These are phyloP conservation scores for Ophiocytium majus DNA, from an alignment of 352 stramenopile genomes.

Conservation along the genomic window DNA sequence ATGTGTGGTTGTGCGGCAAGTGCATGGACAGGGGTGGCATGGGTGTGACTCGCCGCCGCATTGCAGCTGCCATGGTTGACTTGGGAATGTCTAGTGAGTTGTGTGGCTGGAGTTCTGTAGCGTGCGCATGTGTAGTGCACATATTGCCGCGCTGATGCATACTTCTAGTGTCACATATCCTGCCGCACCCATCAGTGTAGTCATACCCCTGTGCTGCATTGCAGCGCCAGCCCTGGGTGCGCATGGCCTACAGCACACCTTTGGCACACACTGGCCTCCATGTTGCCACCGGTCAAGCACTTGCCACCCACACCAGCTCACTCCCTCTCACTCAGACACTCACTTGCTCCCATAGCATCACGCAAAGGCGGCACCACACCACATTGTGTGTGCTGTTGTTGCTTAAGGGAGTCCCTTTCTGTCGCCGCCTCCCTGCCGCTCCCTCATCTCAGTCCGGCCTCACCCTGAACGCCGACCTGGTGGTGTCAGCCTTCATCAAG, in stretches of 20 bases:
- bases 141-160: no score
- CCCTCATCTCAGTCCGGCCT: constrained; percentile 28
- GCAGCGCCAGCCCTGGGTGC: background rate
- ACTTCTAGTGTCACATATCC: no score
- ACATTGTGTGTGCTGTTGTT: no score
- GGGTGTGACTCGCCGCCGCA: background rate
- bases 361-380: no score
- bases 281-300: background rate
- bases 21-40: background rate
- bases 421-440: background rate
- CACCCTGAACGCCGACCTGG: constrained; percentile 54
- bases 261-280: background rate
- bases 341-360: background rate
- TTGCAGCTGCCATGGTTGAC: background rate
- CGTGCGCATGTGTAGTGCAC: no score
- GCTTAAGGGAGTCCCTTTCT: no score
- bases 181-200: no score
- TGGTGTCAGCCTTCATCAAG: constrained; percentile 43
- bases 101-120: no score
- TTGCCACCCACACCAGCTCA: background rate
- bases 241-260: background rate
- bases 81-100: background rate
- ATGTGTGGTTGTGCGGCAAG: no score
- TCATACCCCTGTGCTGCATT: no score
- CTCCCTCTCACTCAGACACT: background rate